phyloP scores from a whole-genome alignment of 805 yeast genomes.

The Kodamaea leandrae region DNA sequence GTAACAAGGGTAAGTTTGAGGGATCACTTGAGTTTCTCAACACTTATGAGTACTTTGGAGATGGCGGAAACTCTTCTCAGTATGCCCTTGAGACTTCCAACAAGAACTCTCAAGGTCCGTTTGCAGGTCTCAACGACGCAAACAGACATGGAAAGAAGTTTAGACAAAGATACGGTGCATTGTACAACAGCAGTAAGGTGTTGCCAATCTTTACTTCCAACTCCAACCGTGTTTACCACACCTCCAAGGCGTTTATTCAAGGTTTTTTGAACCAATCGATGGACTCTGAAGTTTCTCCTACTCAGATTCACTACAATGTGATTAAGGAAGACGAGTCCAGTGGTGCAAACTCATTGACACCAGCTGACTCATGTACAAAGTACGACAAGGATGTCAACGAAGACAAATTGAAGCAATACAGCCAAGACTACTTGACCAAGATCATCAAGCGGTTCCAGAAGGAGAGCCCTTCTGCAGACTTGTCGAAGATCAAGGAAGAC shows the following conservation, averaged over 20 bases:
- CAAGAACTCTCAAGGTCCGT: slow-evolving; percentile 43
- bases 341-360: slow-evolving; percentile 26
- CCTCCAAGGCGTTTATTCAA: slow-evolving; percentile 53
- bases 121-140: slow-evolving; percentile 52
- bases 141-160: slow-evolving; percentile 48
- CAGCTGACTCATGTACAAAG: slow-evolving; percentile 21
- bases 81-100: slow-evolving; percentile 52
- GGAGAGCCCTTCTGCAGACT: slow-evolving; percentile 35
- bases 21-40: slow-evolving; percentile 55
- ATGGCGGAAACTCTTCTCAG: slow-evolving; percentile 20
- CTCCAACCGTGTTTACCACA: slow-evolving; percentile 52
- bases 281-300: slow-evolving; percentile 17
- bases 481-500: slow-evolving; percentile 45
- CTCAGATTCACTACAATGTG: slow-evolving; percentile 32
- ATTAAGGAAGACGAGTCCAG: slow-evolving; percentile 42
- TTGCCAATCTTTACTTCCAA: slow-evolving; percentile 57
- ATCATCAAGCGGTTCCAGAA: slow-evolving; percentile 59
- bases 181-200: slow-evolving; percentile 34
- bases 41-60: slow-evolving; percentile 49
- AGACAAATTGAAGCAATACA: slow-evolving; percentile 22
- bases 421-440: slow-evolving; percentile 43
- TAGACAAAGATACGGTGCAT: slow-evolving; percentile 47
- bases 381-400: slow-evolving; percentile 17
- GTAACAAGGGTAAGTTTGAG: slow-evolving; percentile 24
- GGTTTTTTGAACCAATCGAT: slow-evolving; percentile 55